A percentile compares a stretch with the other conserved stretches of the same genome.
phyloP scores from a whole-genome alignment of 179 eudicot genomes.

The Carnegiea gigantea region DNA sequence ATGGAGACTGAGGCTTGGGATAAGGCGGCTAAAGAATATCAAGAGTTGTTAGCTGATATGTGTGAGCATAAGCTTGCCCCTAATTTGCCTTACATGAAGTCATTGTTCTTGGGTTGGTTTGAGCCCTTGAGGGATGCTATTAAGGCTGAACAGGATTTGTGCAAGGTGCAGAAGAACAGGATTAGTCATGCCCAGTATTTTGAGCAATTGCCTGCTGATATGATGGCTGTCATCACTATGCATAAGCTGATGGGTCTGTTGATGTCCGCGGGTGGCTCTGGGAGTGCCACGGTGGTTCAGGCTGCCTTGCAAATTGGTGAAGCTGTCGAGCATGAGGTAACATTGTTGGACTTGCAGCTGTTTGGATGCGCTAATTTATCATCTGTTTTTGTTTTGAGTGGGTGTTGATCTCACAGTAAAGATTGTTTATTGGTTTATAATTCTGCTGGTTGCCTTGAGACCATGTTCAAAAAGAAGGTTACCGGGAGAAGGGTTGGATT shows the following conservation, averaged over 20 bases:
- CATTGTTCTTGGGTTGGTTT: constrained; percentile 92
- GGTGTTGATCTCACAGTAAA: background rate
- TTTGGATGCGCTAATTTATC: background rate
- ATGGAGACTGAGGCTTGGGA: constrained; percentile 93
- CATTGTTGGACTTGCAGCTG: constrained; percentile 18
- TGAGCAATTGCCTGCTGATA: constrained; percentile 80
- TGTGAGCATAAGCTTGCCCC: constrained; percentile 91
- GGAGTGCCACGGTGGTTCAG: constrained; percentile 63
- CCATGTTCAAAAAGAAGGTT: no score
- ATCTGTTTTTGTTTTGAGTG: background rate
- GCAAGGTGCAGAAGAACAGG: constrained; percentile 48
- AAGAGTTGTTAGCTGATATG: constrained; percentile 78
- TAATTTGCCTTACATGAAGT: constrained; percentile 84
- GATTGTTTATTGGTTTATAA: background rate
- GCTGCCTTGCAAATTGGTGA: constrained; percentile 81
- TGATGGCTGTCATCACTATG: constrained; percentile 96
- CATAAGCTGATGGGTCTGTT: constrained; percentile 82
- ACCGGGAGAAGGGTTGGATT: no score
- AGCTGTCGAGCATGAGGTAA: constrained; percentile 91
- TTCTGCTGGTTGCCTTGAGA: no score
- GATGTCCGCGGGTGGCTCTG: constrained; percentile 77
- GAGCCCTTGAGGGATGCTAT: constrained; percentile 80
- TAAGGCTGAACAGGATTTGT: constrained; percentile 59
- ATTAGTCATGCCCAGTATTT: constrained; percentile 51
- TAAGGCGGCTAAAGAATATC: constrained; percentile 81